Evolutionary conservation across 305 asterid genomes (phyloP).

Genomic region (Solanum hybrid): DNA sequence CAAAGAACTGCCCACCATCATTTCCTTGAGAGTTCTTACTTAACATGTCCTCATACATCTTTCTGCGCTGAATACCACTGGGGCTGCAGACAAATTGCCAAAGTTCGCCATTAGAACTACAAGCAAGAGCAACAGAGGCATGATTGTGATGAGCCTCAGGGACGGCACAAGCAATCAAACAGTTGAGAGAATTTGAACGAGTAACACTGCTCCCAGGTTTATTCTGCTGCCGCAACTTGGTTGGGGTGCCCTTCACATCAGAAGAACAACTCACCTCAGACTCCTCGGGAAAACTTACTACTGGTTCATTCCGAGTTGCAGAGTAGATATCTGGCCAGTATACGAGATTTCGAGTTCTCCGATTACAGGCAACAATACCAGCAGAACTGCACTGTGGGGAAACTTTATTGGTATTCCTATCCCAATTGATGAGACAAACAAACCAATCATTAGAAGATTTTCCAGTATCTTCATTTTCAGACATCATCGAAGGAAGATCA

Average conservation of each 20-base stretch:
- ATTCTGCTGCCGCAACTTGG: slow-evolving; percentile 27
- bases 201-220: slow-evolving; percentile 27
- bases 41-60: slow-evolving; percentile 23
- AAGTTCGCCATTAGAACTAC: slow-evolving; percentile 67
- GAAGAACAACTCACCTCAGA: slow-evolving; percentile 18
- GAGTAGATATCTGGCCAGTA: slow-evolving; percentile 75
- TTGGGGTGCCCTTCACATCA: slow-evolving; percentile 27
- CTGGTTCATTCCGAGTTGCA: slow-evolving; percentile 32
- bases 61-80: slow-evolving; percentile 39
- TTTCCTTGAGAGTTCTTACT: slow-evolving; percentile 26
- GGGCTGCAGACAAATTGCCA: slow-evolving; percentile 63
- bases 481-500: slow-evolving; percentile 43
- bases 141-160: slow-evolving; percentile 30
- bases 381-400: slow-evolving; percentile 42
- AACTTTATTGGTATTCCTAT: slow-evolving; percentile 21
- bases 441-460: slow-evolving; percentile 52
- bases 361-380: slow-evolving; percentile 65
- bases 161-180: slow-evolving; percentile 66
- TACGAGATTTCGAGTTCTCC: slow-evolving; percentile 34
- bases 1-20: slow-evolving; percentile 36
- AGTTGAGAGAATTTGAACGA: slow-evolving; percentile 38
- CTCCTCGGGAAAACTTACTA: slow-evolving; percentile 38
- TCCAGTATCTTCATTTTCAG: slow-evolving; percentile 30
- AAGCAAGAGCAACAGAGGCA: slow-evolving; percentile 61
- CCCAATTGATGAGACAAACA: slow-evolving; percentile 62